Evolutionary conservation across 1,284 basidiomycete genomes (phyloP), one percentile per base, ranked within the genome.

Genomic region (Chiua sp.): DNA sequence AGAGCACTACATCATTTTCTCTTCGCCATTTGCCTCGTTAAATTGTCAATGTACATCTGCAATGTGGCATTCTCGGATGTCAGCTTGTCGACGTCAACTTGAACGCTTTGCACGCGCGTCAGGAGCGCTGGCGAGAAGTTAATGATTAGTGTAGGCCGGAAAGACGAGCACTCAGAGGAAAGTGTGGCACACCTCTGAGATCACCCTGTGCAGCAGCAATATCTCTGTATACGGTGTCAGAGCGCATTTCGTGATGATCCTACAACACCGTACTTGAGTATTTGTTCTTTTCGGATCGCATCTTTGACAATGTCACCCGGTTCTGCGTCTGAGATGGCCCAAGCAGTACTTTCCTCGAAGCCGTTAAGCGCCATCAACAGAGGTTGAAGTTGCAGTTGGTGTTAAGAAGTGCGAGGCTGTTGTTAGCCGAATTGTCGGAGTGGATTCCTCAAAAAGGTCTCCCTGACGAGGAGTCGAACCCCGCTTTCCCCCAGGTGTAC

Each of bases 31-130:
- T 93, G 88, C 70, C 90, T 82, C 0, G 92, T 94, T 63, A 94
- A 72, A 67, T 94, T 94, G 72, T 94, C 92, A 68, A 94, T 93
- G 70, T 94, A 94, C 85, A 89, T 90, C 72, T 94, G 92, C 57
- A 94, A 76, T 7, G 88, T 93, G 63, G 88, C 87, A 66, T 94
- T 94, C 58, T 89, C 90, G 1, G 90, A 88, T 3, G 81, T 78
- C 23, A 94, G 79, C 72, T 91, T 93, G 61, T 91, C 88, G 20
- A 91, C 82, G 65, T 94, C 92, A 57, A 79, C 80, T 73, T 93
- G 89, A 7, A 91, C 87, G 23, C 78, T 75, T 63, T 88, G 83
- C 2, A 90, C 87, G 59, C 89, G 84, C n/a, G 79, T 78, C 33
- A 91, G 71, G 61, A 93, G 80, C 56, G 85, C 92, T 94, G 61